Evolutionary conservation across 1,284 basidiomycete species (phyloP), one percentile per base, ranked within the genome.

Genomic region (Wolfiporia cocos): DNA sequence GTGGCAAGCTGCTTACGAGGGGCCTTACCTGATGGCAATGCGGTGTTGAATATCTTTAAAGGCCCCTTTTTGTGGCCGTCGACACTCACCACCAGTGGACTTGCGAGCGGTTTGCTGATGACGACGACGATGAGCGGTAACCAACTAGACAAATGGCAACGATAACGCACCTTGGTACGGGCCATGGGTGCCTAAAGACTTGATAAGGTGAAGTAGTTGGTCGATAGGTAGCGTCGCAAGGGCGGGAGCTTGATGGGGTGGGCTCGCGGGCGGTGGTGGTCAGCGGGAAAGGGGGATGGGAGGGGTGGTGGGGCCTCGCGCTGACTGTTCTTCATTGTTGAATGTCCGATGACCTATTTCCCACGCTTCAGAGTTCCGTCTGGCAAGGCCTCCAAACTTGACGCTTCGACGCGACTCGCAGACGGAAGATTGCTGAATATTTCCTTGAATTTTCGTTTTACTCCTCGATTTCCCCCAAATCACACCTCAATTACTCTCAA

Each of bases 1-100:
- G 91, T 90, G 35, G 89, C 88, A 66, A 91, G 81, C 71, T 90
- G 88, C 70, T 91, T 91, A 76, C 86, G 86, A 48, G 86, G 85
- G 46, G 85, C 86, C 68, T 89, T 88, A 61, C 85, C 85, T 85
- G 55, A 19, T 45, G 32, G 48, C 46, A 36, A 28, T n/a, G n/a
- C n/a, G 17, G 24, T 38, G 30, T 10, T 39, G 17, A 39, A 21
- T 20, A 31, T 29, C 26, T 30, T 10, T 10, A 17, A 9, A 9
- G 24, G 7, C 9, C 4, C 6, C 37, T 10, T 17, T 17, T 4
- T 20, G 3, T 9, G 12, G 17, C 7, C 28, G 39, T 17, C 31
- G 21, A 39, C 39, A 55, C 80, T 56, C 35, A 83, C 83, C 83
- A 81, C 85, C 85, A 45, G 84, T 87, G 42, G 84, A 87, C 73